A percentile compares a stretch with the other conserved stretches of the same genome.
These are phyloP conservation scores for Colletotrichum musae DNA, from an alignment of 2,329 filamentous ascomycete genomes.

Conservation along the genomic window DNA sequence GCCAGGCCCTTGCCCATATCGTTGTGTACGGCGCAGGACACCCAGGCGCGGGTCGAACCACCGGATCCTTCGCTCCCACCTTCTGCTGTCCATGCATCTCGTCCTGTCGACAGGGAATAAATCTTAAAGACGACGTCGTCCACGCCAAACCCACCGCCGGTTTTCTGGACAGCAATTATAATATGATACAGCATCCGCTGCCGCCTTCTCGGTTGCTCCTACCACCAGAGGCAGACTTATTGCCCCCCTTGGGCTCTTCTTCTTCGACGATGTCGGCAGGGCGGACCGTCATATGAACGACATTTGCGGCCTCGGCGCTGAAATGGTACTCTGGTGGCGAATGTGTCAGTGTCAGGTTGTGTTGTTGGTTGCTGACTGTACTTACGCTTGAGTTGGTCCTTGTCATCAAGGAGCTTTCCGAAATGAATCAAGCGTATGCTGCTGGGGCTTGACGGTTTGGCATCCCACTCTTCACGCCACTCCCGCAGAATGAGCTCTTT, in stretches of 20 bases:
- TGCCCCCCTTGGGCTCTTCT: slow-evolving; percentile 79
- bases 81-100: slow-evolving; percentile 29
- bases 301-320: slow-evolving; percentile 80
- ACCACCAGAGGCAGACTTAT: slow-evolving; percentile 61
- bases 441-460: slow-evolving; percentile 86
- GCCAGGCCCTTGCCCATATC: slow-evolving; percentile 13
- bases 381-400: slow-evolving; percentile 86
- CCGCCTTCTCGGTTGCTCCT: slow-evolving; percentile 57
- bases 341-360: slow-evolving; percentile 7
- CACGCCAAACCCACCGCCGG: slow-evolving; percentile 2
- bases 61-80: slow-evolving; percentile 6
- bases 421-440: slow-evolving; percentile 94
- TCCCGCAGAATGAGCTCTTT: slow-evolving; percentile 95
- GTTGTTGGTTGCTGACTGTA: background rate
- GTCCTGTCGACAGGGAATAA: slow-evolving; percentile 25
- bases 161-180: slow-evolving; percentile 52
- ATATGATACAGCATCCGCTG: slow-evolving; percentile 66
- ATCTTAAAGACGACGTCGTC: slow-evolving; percentile 12
- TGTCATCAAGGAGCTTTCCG: slow-evolving; percentile 91
- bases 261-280: slow-evolving; percentile 89
- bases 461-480: slow-evolving; percentile 94
- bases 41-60: background rate
- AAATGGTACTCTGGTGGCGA: slow-evolving; percentile 79
- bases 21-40: slow-evolving; percentile 15
- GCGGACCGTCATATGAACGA: slow-evolving; percentile 95